Conservation (phyloP, 2,329 filamentous ascomycete species). For the Didymella keratinophila region DNA sequence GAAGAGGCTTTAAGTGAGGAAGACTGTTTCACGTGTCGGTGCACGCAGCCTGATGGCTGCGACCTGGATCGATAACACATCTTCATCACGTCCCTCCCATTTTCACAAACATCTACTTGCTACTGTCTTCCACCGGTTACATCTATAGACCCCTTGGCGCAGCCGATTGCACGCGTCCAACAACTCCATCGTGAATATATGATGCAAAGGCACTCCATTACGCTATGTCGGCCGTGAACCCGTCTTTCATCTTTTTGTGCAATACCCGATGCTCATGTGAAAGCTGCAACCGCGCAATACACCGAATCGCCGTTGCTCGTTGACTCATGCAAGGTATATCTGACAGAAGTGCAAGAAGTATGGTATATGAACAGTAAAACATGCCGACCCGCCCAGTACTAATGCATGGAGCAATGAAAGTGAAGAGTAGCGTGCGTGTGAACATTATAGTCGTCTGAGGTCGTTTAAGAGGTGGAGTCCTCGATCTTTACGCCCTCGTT, state of each 20-base stretch:
- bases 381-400: conserved; percentile 19
- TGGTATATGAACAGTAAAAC: conserved; percentile 40
- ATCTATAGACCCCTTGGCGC: conserved; percentile 9
- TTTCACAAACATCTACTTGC: conserved; percentile 15
- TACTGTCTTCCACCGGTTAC: conserved; percentile 5
- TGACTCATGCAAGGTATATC: conserved; percentile 7
- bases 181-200: conserved; percentile 9
- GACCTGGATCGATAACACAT: neutral
- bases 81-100: conserved; percentile 9
- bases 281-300: conserved; percentile 6
- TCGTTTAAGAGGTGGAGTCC: conserved; percentile 19
- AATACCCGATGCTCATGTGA: conserved; percentile 12
- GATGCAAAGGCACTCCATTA: conserved; percentile 9
- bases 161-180: conserved; percentile 2
- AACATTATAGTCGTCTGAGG: conserved; percentile 5
- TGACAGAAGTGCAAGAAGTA: conserved; percentile 23
- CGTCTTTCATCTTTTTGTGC: conserved; percentile 18
- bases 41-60: neutral
- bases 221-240: conserved; percentile 14
- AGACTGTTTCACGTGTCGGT: no score
- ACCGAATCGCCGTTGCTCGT: conserved; percentile 7
- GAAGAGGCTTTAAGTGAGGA: no score
- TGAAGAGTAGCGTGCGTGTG: conserved; percentile 10
- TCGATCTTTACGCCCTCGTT: conserved; percentile 31
- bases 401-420: conserved; percentile 13